A percentile compares a stretch with the other conserved stretches of the same genome.
Conservation (phyloP, 2,329 filamentous ascomycete species). For the Neonectria ditissima region DNA sequence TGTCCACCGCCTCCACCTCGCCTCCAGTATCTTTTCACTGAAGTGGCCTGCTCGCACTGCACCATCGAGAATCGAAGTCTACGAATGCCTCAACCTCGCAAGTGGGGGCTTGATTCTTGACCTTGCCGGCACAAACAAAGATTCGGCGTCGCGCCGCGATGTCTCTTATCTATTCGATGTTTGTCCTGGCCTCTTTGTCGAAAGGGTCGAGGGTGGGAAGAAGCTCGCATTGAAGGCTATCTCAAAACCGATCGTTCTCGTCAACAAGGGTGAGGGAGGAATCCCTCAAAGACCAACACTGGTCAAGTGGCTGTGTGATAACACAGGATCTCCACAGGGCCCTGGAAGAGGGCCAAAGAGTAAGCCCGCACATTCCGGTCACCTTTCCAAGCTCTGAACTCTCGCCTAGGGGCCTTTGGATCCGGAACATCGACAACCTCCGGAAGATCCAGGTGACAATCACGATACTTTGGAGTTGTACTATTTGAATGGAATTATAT, state of each 20-base stretch:
- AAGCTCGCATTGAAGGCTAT: slow-evolving; percentile 50
- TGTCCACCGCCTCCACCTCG: slow-evolving; percentile 52
- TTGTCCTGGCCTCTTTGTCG: slow-evolving; percentile 53
- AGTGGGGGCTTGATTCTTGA: slow-evolving; percentile 47
- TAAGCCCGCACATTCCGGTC: slow-evolving; percentile 40
- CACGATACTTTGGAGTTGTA: neutral
- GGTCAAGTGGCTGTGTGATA: slow-evolving; percentile 51
- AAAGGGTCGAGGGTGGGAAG: slow-evolving; percentile 50
- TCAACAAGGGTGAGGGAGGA: slow-evolving; percentile 45
- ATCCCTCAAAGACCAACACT: slow-evolving; percentile 48
- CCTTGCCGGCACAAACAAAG: slow-evolving; percentile 45
- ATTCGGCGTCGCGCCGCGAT: slow-evolving; percentile 45
- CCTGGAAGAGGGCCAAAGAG: slow-evolving; percentile 41
- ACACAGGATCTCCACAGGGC: slow-evolving; percentile 34
- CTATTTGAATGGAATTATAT: slow-evolving; percentile 13
- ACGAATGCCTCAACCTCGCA: slow-evolving; percentile 53
- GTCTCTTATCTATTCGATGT: slow-evolving; percentile 53
- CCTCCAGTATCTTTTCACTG: slow-evolving; percentile 50
- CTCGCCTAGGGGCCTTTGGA: slow-evolving; percentile 40
- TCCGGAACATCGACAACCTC: slow-evolving; percentile 32
- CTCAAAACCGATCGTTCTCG: slow-evolving; percentile 50
- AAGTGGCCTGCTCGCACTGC: slow-evolving; percentile 54
- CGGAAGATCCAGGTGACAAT: slow-evolving; percentile 35
- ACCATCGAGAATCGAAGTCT: slow-evolving; percentile 51
- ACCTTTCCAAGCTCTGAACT: slow-evolving; percentile 45